Conservation (phyloP, 768 basidiomycete species). For the Tulasnella sp. region DNA sequence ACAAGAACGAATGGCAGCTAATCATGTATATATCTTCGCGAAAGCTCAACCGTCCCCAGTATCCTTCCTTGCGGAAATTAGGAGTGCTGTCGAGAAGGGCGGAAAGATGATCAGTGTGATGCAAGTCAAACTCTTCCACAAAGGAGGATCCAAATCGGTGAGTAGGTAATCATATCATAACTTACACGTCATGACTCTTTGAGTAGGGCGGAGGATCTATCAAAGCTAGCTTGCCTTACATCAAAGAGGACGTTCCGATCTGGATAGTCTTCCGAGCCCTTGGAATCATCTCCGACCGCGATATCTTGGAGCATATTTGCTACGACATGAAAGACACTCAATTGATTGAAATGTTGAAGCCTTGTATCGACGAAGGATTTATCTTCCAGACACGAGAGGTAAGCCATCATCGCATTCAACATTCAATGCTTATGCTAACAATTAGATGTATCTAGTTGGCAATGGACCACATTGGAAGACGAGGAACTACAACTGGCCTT, state of each 20-base stretch:
- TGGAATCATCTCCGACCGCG: slow-evolving; percentile 93
- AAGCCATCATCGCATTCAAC: slow-evolving; percentile 11
- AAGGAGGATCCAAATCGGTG: slow-evolving; percentile 80
- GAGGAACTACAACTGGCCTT: slow-evolving; percentile 89
- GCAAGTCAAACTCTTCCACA: slow-evolving; percentile 94
- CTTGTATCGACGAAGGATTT: slow-evolving; percentile 96
- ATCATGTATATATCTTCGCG: slow-evolving; percentile 98
- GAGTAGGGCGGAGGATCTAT: slow-evolving; percentile 77
- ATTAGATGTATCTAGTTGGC: slow-evolving; percentile 37
- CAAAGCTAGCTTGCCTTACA: slow-evolving; percentile 95
- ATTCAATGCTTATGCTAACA: slow-evolving; percentile 14
- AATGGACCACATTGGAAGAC: slow-evolving; percentile 94
- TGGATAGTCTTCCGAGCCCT: slow-evolving; percentile 98
- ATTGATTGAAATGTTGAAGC: slow-evolving; percentile 96
- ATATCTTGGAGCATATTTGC: slow-evolving; percentile 96
- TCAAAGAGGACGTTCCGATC: slow-evolving; percentile 95
- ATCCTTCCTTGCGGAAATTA: slow-evolving; percentile 92
- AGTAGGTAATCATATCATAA: slow-evolving; percentile 24
- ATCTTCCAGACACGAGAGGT: slow-evolving; percentile 97
- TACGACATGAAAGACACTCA: slow-evolving; percentile 95
- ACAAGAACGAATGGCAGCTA: slow-evolving; percentile 98
- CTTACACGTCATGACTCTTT: neutral
- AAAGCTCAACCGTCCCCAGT: slow-evolving; percentile 95
- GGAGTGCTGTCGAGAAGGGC: slow-evolving; percentile 94
- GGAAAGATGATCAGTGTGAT: slow-evolving; percentile 97